phyloP scores from a whole-genome alignment of 1,284 basidiomycete genomes.

The Ceratobasidium sp. region DNA sequence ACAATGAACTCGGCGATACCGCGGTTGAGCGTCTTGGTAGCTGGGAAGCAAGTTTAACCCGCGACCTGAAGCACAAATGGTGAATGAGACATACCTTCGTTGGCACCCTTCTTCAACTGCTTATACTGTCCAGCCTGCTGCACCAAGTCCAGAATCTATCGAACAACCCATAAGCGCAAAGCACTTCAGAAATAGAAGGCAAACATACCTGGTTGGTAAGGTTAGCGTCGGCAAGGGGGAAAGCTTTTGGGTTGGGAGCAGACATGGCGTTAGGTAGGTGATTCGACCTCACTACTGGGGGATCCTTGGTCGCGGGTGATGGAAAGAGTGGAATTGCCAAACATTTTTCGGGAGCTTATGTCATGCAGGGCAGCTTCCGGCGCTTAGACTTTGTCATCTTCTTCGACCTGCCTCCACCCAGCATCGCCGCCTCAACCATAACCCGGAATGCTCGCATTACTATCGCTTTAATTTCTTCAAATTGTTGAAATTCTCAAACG shows the following conservation, averaged over 20 bases:
- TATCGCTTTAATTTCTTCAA: no score
- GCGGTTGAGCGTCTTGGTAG: conserved; percentile 98
- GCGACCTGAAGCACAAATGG: neutral
- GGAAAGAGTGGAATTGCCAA: conserved; percentile 1
- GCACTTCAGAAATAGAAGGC: conserved; percentile 51
- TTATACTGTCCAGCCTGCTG: conserved; percentile 94
- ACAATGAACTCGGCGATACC: conserved; percentile 99
- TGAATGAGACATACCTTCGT: conserved; percentile 77
- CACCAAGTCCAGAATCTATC: conserved; percentile 88
- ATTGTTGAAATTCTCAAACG: no score
- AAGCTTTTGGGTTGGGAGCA: conserved; percentile 78
- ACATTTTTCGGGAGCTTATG: conserved; percentile 22
- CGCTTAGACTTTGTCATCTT: no score
- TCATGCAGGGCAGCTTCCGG: no score
- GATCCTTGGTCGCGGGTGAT: conserved; percentile 49
- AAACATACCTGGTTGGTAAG: conserved; percentile 92
- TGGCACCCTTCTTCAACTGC: conserved; percentile 98
- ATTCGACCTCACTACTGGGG: conserved; percentile 50
- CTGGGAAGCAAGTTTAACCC: conserved; percentile 57
- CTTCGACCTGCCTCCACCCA: no score
- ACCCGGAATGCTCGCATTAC: no score
- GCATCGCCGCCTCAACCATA: no score
- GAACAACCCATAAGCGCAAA: conserved; percentile 35
- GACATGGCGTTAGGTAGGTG: conserved; percentile 44
- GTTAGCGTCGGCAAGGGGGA: conserved; percentile 89